Percentiles rank a stretch among this genome's conserved stretches.
phyloP scores from a whole-genome alignment of 2,329 filamentous ascomycete species.

The Diaporthe citrichinensis region DNA sequence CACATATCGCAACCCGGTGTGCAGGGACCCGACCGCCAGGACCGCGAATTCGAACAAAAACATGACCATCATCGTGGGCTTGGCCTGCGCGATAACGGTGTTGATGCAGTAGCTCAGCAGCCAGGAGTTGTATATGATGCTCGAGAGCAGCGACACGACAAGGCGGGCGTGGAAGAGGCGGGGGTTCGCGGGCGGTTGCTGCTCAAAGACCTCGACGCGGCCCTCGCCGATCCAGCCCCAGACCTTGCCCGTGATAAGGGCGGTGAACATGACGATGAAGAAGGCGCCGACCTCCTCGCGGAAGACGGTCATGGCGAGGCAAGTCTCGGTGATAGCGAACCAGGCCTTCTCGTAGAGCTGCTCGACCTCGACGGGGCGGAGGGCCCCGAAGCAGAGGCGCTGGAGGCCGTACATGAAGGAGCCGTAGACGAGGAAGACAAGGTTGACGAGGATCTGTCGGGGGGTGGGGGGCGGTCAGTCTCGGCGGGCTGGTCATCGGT shows the following conservation, averaged over 20 bases:
- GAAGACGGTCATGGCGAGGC: constrained; percentile 98
- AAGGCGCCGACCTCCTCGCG: constrained; percentile 93
- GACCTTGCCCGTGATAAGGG: constrained; percentile 91
- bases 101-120: constrained; percentile 87
- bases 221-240: constrained; percentile 99
- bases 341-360: constrained; percentile 97
- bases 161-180: constrained; percentile 89
- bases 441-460: constrained; percentile 86
- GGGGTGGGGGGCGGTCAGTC: background rate
- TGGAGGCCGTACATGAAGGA: constrained; percentile 89
- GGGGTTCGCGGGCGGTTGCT: constrained; percentile 92
- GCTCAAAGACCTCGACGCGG: constrained; percentile 92
- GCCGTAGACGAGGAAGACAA: constrained; percentile 85
- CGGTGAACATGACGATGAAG: constrained; percentile 97
- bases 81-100: constrained; percentile 86
- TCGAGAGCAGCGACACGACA: constrained; percentile 82
- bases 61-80: constrained; percentile 99
- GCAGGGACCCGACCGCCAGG: constrained; percentile 82
- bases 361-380: constrained; percentile 95
- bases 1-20: constrained; percentile 83
- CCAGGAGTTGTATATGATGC: constrained; percentile 82
- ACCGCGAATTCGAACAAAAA: constrained; percentile 98
- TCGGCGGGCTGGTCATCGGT: background rate
- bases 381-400: constrained; percentile 88
- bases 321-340: constrained; percentile 98